Evolutionary conservation across 192 early-diverging fungal genomes (phyloP).

Genomic region (Glomus cerebriforme): DNA sequence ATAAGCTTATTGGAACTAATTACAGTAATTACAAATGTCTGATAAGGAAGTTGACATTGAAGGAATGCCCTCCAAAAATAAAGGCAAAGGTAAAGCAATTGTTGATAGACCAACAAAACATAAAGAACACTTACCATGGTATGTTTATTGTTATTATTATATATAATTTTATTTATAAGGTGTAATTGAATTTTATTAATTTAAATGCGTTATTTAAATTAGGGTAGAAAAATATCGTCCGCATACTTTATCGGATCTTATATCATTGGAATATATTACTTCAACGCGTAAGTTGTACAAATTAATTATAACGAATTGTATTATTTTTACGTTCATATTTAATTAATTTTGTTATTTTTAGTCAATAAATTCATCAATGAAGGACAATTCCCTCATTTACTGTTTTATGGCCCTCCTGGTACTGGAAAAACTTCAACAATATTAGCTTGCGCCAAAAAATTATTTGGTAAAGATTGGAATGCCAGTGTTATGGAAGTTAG

Average conservation of each 20-base stretch:
- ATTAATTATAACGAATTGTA: not conserved
- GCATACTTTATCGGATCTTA: slow-evolving; percentile 81
- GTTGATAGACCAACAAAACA: not conserved
- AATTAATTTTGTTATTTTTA: slow-evolving; percentile 24
- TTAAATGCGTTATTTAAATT: not conserved
- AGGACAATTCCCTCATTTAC: slow-evolving; percentile 89
- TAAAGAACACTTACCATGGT: slow-evolving; percentile 20
- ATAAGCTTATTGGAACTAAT: not conserved
- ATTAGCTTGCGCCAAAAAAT: slow-evolving; percentile 84
- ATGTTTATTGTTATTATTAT: not conserved
- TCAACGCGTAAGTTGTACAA: slow-evolving; percentile 63
- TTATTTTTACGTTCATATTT: not conserved
- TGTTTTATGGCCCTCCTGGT: slow-evolving; percentile 98
- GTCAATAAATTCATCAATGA: slow-evolving; percentile 90
- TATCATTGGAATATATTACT: slow-evolving; percentile 92
- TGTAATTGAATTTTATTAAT: not conserved
- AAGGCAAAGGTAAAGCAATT: not conserved
- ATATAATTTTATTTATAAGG: not conserved
- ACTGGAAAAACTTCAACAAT: slow-evolving; percentile 98
- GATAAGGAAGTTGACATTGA: not conserved
- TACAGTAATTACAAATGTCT: not conserved
- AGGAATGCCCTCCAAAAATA: not conserved
- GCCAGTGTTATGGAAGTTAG: slow-evolving; percentile 91
- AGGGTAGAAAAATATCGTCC: slow-evolving; percentile 99
- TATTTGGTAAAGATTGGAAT: slow-evolving; percentile 82